Evolutionary conservation across 306 rosid genomes (phyloP).

Genomic region (Trichosanthes truncata): DNA sequence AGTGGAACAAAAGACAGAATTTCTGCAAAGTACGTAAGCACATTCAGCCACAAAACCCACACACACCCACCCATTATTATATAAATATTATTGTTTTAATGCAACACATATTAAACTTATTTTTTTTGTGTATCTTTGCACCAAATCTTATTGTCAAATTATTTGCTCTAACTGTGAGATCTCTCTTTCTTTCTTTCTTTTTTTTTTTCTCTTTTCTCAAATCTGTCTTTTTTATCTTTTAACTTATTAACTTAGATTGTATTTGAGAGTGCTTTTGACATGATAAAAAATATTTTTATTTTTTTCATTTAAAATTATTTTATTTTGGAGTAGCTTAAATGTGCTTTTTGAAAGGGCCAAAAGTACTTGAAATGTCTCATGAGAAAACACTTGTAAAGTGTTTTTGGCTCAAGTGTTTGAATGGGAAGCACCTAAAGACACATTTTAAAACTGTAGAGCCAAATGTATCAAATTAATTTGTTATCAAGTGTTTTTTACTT

Average conservation of each 20-base stretch:
- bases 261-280: neutral
- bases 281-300: neutral
- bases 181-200: neutral
- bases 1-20: conserved; percentile 32
- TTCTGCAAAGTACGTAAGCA: conserved; percentile 38
- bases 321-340: too few species aligned
- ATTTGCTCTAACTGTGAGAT: neutral
- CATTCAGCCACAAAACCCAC: conserved; percentile 23
- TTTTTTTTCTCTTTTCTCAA: neutral
- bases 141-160: neutral
- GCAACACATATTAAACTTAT: neutral
- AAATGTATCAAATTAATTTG: neutral
- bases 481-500: too few species aligned
- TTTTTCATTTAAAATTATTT: too few species aligned
- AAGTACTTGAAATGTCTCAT: too few species aligned
- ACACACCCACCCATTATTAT: conserved; percentile 23
- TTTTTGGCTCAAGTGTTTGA: too few species aligned
- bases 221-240: neutral
- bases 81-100: neutral
- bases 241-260: neutral
- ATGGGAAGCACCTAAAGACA: too few species aligned
- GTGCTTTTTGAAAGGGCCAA: too few species aligned
- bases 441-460: too few species aligned
- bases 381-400: neutral
- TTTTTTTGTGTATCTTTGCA: neutral